Conservation (phyloP, 352 stramenopile species). For the Globisporangium heterothallicum region DNA sequence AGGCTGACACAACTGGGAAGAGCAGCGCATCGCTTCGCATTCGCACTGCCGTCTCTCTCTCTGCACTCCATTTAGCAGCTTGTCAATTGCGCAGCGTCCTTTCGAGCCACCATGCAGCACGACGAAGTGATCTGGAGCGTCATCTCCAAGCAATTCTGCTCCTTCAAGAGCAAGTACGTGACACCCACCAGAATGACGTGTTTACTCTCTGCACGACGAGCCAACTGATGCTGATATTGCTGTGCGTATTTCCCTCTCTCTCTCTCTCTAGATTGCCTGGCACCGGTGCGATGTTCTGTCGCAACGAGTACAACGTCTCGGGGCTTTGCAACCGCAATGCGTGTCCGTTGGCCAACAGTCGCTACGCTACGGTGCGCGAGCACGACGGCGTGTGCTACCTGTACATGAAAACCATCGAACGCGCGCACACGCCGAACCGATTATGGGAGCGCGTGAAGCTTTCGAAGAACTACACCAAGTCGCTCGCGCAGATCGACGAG, state of each 20-base stretch:
- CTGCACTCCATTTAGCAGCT: background rate
- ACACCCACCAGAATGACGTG: background rate
- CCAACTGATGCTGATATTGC: background rate
- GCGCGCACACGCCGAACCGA: slow-evolving; percentile 97
- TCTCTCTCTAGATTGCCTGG: slow-evolving; percentile 33
- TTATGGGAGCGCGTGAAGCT: slow-evolving; percentile 98
- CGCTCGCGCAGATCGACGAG: slow-evolving; percentile 92
- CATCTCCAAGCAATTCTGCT: slow-evolving; percentile 99
- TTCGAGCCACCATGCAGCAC: slow-evolving; percentile 83
- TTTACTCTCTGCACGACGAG: background rate
- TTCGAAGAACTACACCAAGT: slow-evolving; percentile 96
- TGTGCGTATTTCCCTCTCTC: background rate
- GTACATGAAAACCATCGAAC: slow-evolving; percentile 99
- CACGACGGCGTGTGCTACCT: slow-evolving; percentile 93
- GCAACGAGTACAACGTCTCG: slow-evolving; percentile 97
- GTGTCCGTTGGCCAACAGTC: slow-evolving; percentile 97
- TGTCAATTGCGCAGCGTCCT: background rate
- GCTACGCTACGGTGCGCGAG: slow-evolving; percentile 98
- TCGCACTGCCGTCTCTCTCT: background rate
- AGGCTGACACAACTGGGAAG: slow-evolving; percentile 1
- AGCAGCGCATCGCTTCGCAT: background rate
- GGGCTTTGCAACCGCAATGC: slow-evolving; percentile 95
- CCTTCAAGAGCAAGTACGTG: slow-evolving; percentile 95
- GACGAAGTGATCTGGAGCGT: slow-evolving; percentile 99
- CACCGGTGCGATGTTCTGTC: slow-evolving; percentile 95